phyloP scores from a whole-genome alignment of 768 basidiomycete genomes.

The Psilocybe tampanensis region DNA sequence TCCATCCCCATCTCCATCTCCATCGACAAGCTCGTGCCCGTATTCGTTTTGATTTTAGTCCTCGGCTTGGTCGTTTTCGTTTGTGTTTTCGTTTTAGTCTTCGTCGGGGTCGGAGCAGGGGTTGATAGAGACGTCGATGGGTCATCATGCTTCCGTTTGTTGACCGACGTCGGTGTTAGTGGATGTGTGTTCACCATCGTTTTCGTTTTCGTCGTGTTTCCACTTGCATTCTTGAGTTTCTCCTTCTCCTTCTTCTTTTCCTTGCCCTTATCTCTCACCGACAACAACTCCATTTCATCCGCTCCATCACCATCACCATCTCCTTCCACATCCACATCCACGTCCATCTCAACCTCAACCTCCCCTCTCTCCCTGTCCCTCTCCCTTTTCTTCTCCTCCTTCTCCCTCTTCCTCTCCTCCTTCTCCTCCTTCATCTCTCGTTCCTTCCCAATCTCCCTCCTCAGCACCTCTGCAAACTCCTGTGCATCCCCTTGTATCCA shows the following conservation, averaged over 20 bases:
- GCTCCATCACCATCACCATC: no score
- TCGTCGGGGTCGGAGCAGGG: background rate
- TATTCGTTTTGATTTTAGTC: no score
- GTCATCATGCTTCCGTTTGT: conserved; percentile 10
- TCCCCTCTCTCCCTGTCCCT: background rate
- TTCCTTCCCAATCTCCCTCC: conserved; percentile 60
- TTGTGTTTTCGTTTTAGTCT: background rate
- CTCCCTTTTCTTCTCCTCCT: conserved; percentile 45
- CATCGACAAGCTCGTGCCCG: no score
- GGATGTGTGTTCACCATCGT: no score
- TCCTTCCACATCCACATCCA: background rate
- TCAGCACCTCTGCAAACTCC: conserved; percentile 64
- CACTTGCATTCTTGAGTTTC: background rate
- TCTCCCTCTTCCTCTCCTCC: conserved; percentile 56
- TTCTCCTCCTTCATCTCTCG: conserved; percentile 53
- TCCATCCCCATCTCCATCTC: no score
- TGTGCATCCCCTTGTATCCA: conserved; percentile 93
- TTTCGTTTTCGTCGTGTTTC: no score
- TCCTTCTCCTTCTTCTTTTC: background rate
- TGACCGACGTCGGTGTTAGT: conserved; percentile 3
- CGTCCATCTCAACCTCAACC: background rate
- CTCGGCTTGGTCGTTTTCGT: no score
- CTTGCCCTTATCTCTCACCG: no score
- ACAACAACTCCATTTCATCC: no score
- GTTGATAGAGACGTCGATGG: no score